Percentiles rank a stretch among this genome's conserved stretches.
These are phyloP conservation scores for Penicillium capsulatum DNA, from an alignment of 2,329 filamentous ascomycete species.

Conservation along the genomic window DNA sequence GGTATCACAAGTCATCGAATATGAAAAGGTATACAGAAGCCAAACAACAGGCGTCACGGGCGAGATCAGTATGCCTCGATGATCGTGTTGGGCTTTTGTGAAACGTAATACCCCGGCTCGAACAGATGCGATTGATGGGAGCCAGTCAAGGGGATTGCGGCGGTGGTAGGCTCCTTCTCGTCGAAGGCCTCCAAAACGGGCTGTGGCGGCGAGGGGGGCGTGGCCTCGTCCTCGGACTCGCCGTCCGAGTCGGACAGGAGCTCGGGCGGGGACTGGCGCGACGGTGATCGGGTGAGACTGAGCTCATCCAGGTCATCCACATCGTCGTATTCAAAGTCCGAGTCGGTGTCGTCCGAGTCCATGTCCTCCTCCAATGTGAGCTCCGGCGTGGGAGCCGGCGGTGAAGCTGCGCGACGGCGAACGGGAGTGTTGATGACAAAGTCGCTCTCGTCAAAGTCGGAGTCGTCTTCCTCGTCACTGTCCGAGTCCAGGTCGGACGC, in stretches of 20 bases:
- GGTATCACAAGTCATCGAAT: conserved; percentile 20
- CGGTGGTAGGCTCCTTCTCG: conserved; percentile 51
- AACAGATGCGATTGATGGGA: conserved; percentile 42
- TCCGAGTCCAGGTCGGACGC: conserved; percentile 53
- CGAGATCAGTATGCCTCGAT: conserved; percentile 47
- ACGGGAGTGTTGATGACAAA: conserved; percentile 38
- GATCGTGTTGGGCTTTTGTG: conserved; percentile 42
- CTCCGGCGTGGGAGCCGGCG: conserved; percentile 30
- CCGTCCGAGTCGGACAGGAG: conserved; percentile 64
- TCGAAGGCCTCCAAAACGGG: conserved; percentile 57
- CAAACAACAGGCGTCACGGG: conserved; percentile 11
- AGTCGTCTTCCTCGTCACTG: conserved; percentile 38
- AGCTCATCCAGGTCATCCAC: conserved; percentile 58
- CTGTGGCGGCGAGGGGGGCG: conserved; percentile 66
- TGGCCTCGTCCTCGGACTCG: conserved; percentile 64
- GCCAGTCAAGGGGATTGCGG: conserved; percentile 36
- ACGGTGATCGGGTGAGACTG: conserved; percentile 64
- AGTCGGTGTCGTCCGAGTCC: conserved; percentile 46
- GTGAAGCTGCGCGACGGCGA: conserved; percentile 30
- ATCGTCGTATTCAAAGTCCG: conserved; percentile 56
- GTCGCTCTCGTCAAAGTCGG: conserved; percentile 43
- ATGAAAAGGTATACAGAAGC: conserved; percentile 19
- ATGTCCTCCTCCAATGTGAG: conserved; percentile 31
- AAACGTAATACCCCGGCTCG: conserved; percentile 48
- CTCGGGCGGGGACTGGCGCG: conserved; percentile 65